Evolutionary conservation across 148 eudicot species (phyloP).

Genomic region (Spergularia marina): DNA sequence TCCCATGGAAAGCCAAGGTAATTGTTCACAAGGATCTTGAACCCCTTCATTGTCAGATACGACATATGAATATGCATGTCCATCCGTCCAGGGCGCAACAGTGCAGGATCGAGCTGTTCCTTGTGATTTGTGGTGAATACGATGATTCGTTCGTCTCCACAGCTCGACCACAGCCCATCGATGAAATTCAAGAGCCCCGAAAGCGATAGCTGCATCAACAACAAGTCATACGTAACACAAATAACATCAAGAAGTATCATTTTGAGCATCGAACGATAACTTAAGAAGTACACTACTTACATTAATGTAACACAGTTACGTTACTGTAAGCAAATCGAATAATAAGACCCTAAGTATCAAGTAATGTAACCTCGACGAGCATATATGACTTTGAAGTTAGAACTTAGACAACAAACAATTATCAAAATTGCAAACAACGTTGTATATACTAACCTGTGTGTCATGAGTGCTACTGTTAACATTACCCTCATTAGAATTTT

Average conservation of each 20-base stretch:
- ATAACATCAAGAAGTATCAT: neutral
- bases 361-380: neutral
- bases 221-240: neutral
- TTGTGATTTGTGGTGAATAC: conserved; percentile 39
- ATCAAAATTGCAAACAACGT: neutral
- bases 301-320: no score
- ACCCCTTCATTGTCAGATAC: conserved; percentile 27
- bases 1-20: conserved; percentile 33
- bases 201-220: conserved; percentile 19
- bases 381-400: neutral
- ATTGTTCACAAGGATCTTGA: conserved; percentile 33
- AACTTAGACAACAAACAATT: neutral
- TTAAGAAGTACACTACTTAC: no score
- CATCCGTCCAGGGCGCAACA: conserved; percentile 41
- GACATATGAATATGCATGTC: conserved; percentile 47
- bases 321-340: no score
- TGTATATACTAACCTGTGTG: neutral
- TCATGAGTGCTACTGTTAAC: no score
- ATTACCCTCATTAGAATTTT: neutral
- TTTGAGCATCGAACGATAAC: no score
- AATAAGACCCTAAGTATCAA: no score
- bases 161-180: conserved; percentile 48
- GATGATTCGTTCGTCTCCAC: conserved; percentile 42
- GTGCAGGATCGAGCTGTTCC: conserved; percentile 34
- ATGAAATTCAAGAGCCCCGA: conserved; percentile 35